Conservation (phyloP, 306 rosid genomes). For the Corylus heterophylla region DNA sequence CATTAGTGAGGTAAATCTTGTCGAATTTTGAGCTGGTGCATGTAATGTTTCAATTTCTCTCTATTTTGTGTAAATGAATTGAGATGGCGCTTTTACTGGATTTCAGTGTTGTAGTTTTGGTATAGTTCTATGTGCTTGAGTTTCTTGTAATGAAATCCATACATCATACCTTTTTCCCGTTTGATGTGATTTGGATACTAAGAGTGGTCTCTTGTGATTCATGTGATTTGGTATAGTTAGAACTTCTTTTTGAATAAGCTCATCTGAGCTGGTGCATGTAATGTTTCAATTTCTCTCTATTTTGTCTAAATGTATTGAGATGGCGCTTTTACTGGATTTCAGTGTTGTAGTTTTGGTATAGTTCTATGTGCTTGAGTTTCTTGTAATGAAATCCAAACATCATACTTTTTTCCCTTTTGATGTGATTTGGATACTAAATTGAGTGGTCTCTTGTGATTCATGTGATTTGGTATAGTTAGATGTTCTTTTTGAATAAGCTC, state of each 20-base stretch:
- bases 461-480: neutral
- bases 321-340: conserved; percentile 16
- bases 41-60: neutral
- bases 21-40: conserved; percentile 15
- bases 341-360: conserved; percentile 21
- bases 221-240: neutral
- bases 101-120: conserved; percentile 21
- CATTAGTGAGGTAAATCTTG: conserved; percentile 36
- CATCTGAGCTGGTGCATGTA: conserved; percentile 9
- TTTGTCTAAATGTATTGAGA: conserved; percentile 26
- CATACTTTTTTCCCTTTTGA: neutral
- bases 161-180: neutral
- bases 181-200: neutral
- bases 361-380: conserved; percentile 3
- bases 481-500: neutral
- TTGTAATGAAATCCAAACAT: conserved; percentile 2
- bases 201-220: neutral
- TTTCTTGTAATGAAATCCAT: conserved; percentile 7
- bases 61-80: conserved; percentile 26
- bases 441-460: neutral
- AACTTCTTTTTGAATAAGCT: neutral
- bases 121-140: conserved; percentile 2
- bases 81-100: conserved; percentile 16
- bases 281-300: neutral
- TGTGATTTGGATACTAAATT: conserved; percentile 2